A percentile compares a stretch with the other conserved stretches of the same genome.
Evolutionary conservation across 257 asterid genomes (phyloP).

Genomic region (Solanum pinnatisectum): DNA sequence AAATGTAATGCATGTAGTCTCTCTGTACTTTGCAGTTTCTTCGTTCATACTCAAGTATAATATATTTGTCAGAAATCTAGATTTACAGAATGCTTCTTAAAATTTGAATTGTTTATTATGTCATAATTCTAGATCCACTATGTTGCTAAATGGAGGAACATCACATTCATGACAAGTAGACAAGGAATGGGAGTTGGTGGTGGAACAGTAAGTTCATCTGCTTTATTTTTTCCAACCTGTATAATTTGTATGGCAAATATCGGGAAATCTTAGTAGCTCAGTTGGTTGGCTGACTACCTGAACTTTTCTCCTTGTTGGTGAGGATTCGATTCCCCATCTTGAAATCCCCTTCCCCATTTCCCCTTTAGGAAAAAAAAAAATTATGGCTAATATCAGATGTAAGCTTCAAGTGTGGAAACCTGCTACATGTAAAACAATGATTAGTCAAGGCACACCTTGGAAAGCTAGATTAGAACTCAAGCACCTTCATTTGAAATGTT

Average conservation of each 20-base stretch:
- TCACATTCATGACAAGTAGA: constrained; percentile 90
- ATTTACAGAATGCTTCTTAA: background rate
- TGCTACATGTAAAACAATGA: background rate
- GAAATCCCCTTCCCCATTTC: background rate
- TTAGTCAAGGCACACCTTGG: background rate
- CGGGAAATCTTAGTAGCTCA: background rate
- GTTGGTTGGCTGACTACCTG: background rate
- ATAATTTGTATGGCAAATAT: background rate
- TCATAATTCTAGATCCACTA: constrained; percentile 60
- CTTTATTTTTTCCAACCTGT: background rate
- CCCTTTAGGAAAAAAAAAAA: background rate
- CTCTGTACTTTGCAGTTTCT: background rate
- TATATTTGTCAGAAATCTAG: background rate
- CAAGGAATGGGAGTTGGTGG: constrained; percentile 94
- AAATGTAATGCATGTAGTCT: background rate
- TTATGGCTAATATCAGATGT: background rate
- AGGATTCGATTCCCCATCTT: background rate
- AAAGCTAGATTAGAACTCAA: background rate
- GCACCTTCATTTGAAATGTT: background rate
- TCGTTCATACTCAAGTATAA: background rate
- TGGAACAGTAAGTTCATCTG: constrained; percentile 63
- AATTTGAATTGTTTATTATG: background rate
- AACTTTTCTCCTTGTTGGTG: background rate
- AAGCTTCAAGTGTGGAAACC: background rate
- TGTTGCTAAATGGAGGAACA: constrained; percentile 92